A percentile compares a stretch with the other conserved stretches of the same genome.
Conservation (phyloP, 805 yeast species). For the Saccharomycopsis fermentans region DNA sequence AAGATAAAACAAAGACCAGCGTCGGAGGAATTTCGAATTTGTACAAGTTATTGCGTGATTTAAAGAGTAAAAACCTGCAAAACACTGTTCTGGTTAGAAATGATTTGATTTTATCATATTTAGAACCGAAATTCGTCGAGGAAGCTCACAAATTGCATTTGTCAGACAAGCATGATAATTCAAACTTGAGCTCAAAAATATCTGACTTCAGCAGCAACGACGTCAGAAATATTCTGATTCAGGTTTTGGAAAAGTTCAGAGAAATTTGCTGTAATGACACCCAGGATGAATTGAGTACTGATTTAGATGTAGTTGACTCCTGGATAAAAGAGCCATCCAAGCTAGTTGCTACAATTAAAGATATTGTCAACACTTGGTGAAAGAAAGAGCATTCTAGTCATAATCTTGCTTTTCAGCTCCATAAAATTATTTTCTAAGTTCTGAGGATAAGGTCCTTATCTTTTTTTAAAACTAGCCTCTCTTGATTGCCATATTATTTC, state of each 20-base stretch:
- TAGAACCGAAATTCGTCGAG: not conserved
- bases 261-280: conserved; percentile 48
- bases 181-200: not conserved
- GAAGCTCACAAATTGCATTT: not conserved
- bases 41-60: not conserved
- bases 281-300: conserved; percentile 13
- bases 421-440: too few species aligned
- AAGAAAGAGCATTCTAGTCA: not conserved
- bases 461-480: not conserved
- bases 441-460: too few species aligned
- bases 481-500: not conserved
- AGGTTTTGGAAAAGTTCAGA: conserved; percentile 26
- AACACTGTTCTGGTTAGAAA: not conserved
- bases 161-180: not conserved
- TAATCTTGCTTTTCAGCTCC: too few species aligned
- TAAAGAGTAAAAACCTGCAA: not conserved
- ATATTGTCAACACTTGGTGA: not conserved
- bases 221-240: conserved; percentile 1
- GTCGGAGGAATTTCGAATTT: not conserved
- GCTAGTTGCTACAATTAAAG: not conserved
- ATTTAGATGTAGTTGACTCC: not conserved
- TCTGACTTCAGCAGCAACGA: not conserved
- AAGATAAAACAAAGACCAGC: not conserved
- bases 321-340: not conserved
- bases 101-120: not conserved